Conservation (phyloP, 2,329 filamentous ascomycete genomes). For the Diplodia corticola region DNA sequence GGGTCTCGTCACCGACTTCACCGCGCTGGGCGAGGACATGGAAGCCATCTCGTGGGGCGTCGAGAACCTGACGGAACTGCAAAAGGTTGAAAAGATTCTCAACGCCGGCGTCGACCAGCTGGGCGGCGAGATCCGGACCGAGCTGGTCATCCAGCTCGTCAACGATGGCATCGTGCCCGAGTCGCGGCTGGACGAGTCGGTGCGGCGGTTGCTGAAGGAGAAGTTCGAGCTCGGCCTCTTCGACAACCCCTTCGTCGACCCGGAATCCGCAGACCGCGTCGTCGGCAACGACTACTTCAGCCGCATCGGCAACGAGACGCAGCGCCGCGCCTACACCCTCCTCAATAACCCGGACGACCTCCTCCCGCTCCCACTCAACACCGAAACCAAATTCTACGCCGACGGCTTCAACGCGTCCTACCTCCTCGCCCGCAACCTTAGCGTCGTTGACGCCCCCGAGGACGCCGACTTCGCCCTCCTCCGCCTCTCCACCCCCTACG, state of each 20-base stretch:
- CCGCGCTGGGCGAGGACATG: conserved; percentile 48
- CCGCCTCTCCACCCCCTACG: conserved; percentile 43
- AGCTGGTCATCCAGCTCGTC: conserved; percentile 53
- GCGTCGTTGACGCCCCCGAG: conserved; percentile 37
- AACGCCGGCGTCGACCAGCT: conserved; percentile 56
- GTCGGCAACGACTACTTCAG: conserved; percentile 50
- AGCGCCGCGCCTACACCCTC: conserved; percentile 40
- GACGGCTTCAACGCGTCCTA: conserved; percentile 39
- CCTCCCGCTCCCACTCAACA: conserved; percentile 32
- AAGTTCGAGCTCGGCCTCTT: conserved; percentile 57
- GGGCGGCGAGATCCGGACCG: conserved; percentile 51
- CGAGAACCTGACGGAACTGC: conserved; percentile 46
- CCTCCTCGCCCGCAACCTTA: conserved; percentile 35
- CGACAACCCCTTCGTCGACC: conserved; percentile 53
- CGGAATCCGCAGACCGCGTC: conserved; percentile 42
- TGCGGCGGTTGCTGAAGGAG: conserved; percentile 50
- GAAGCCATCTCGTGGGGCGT: conserved; percentile 54
- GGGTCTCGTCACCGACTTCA: conserved; percentile 52
- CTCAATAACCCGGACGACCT: conserved; percentile 38
- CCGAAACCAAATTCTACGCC: conserved; percentile 36
- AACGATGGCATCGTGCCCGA: conserved; percentile 45
- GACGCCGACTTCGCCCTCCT: conserved; percentile 47
- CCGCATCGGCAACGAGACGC: conserved; percentile 40
- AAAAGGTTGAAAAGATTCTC: conserved; percentile 48
- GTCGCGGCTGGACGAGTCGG: conserved; percentile 48